Conservation (phyloP, 768 basidiomycete species). For the Rhizopogon roseolus region DNA sequence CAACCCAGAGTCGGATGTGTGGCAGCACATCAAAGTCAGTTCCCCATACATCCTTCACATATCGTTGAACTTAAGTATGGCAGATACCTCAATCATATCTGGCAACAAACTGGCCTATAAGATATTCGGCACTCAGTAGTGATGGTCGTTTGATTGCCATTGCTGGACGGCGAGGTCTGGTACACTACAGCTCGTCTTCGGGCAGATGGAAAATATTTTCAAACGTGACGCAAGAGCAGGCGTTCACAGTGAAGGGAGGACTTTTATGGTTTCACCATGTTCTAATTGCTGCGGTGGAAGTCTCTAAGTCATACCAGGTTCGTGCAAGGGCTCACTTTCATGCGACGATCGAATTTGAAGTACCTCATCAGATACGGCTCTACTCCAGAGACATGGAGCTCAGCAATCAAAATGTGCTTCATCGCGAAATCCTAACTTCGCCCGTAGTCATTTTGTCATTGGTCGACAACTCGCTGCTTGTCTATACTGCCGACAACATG, state of each 20-base stretch:
- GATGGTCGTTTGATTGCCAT: conserved; percentile 92
- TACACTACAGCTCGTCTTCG: conserved; percentile 91
- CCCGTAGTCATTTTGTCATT: conserved; percentile 85
- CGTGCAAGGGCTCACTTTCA: conserved; percentile 11
- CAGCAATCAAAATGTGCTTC: conserved; percentile 75
- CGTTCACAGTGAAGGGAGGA: conserved; percentile 85
- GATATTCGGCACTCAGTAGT: conserved; percentile 83
- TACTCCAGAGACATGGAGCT: conserved; percentile 93
- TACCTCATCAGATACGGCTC: conserved; percentile 64
- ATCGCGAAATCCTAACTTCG: conserved; percentile 70
- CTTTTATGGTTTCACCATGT: conserved; percentile 97
- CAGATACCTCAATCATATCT: conserved; percentile 90
- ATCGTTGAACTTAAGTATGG: conserved; percentile 4
- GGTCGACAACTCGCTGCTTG: conserved; percentile 91
- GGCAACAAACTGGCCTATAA: conserved; percentile 89
- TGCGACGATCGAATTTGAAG: conserved; percentile 1
- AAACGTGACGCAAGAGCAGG: conserved; percentile 78
- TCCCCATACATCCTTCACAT: neutral
- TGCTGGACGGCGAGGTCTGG: conserved; percentile 85
- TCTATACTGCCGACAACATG: conserved; percentile 93
- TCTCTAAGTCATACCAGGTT: conserved; percentile 74
- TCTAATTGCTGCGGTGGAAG: conserved; percentile 85
- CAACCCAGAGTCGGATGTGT: conserved; percentile 96
- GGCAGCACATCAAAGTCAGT: conserved; percentile 90
- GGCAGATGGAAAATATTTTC: conserved; percentile 94